phyloP scores from a whole-genome alignment of 306 rosid genomes.

The Leucaena leucocephala region DNA sequence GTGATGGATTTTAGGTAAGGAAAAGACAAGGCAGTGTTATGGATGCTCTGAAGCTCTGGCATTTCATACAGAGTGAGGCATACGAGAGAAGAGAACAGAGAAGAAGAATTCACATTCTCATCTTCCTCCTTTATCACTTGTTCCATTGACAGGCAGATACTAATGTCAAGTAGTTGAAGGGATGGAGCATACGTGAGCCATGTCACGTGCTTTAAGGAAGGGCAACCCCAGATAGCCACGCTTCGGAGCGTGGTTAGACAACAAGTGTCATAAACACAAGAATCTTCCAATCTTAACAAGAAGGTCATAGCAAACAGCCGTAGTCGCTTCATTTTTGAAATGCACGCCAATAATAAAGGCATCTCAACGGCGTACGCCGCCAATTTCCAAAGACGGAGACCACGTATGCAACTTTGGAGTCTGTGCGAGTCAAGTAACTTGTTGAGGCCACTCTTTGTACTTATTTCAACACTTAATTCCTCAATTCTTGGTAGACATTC shows the following conservation, averaged over 20 bases:
- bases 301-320: rapidly evolving
- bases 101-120: neutral
- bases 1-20: neutral
- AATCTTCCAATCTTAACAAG: neutral
- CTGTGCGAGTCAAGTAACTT: neutral
- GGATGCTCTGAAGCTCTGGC: neutral
- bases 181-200: neutral
- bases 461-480: neutral
- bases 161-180: neutral
- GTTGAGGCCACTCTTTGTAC: neutral
- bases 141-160: rapidly evolving
- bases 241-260: neutral
- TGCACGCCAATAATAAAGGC: neutral
- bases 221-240: rapidly evolving
- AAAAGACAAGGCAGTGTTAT: neutral
- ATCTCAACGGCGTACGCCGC: neutral
- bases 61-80: rapidly evolving
- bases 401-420: neutral
- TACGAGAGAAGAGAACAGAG: neutral
- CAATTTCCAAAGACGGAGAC: neutral
- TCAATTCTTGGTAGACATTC: neutral
- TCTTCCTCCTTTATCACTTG: neutral
- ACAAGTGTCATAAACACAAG: neutral
- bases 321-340: neutral
- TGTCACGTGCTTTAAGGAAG: neutral